A percentile compares a stretch with the other conserved stretches of the same genome.
Evolutionary conservation across 768 basidiomycete species (phyloP).

Genomic region (Cystobasidium tubakii): DNA sequence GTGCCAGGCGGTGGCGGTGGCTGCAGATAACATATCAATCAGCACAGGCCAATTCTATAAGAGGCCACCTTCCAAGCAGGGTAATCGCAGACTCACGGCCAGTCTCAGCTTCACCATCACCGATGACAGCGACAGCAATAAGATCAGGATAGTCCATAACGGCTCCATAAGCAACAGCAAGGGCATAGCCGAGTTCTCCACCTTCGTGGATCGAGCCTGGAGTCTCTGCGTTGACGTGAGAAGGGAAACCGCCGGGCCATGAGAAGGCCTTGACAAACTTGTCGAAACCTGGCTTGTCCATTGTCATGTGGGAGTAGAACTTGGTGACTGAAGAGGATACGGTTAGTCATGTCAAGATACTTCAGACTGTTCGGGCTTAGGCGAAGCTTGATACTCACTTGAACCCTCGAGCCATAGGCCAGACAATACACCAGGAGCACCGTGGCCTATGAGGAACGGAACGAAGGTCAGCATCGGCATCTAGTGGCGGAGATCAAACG

Average conservation of each 20-base stretch:
- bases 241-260: slow-evolving; percentile 69
- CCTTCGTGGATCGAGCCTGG: slow-evolving; percentile 90
- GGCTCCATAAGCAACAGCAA: slow-evolving; percentile 72
- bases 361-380: neutral
- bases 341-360: slow-evolving; percentile 17
- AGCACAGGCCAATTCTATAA: slow-evolving; percentile 16
- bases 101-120: slow-evolving; percentile 42
- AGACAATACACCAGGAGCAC: slow-evolving; percentile 79
- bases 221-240: slow-evolving; percentile 64
- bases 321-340: slow-evolving; percentile 46
- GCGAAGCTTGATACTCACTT: slow-evolving; percentile 19
- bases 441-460: slow-evolving; percentile 58
- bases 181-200: slow-evolving; percentile 69
- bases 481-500: no score
- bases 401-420: slow-evolving; percentile 81
- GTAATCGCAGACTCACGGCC: slow-evolving; percentile 35
- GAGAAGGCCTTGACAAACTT: slow-evolving; percentile 70
- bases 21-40: slow-evolving; percentile 32
- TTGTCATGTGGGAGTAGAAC: slow-evolving; percentile 53
- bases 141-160: slow-evolving; percentile 87
- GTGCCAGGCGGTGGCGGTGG: slow-evolving; percentile 50
- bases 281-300: slow-evolving; percentile 54
- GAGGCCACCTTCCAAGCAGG: slow-evolving; percentile 41
- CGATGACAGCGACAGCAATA: slow-evolving; percentile 63
- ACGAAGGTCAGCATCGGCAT: slow-evolving; percentile 15